Evolutionary conservation across 192 early-diverging fungal genomes (phyloP).

Genomic region (Ambispora gerdemannii): DNA sequence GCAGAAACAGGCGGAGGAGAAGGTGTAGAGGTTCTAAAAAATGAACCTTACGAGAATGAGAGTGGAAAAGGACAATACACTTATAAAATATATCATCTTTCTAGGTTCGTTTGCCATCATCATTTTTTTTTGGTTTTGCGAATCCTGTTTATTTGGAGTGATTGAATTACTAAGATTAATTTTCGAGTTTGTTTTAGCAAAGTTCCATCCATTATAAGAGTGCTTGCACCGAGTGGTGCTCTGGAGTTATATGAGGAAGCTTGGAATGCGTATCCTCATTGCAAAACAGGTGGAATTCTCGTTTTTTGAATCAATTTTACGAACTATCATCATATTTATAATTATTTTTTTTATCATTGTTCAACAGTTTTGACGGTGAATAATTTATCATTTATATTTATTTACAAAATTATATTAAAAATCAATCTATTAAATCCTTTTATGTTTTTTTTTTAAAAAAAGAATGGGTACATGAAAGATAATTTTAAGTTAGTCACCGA

Average conservation of each 20-base stretch:
- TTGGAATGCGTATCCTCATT: slow-evolving; percentile 80
- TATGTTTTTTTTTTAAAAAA: not conserved
- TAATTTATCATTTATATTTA: not conserved
- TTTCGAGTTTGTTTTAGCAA: slow-evolving; percentile 41
- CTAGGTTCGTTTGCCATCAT: slow-evolving; percentile 9
- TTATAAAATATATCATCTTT: slow-evolving; percentile 68
- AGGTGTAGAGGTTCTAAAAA: slow-evolving; percentile 73
- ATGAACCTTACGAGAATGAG: slow-evolving; percentile 75
- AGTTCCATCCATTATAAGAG: slow-evolving; percentile 59
- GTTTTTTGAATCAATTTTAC: not conserved
- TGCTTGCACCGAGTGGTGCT: slow-evolving; percentile 60
- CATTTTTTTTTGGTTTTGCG: too few species aligned
- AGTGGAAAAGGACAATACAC: slow-evolving; percentile 76
- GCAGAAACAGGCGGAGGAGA: slow-evolving; percentile 77
- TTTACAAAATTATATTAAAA: too few species aligned
- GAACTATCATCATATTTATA: not conserved
- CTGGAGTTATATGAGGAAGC: slow-evolving; percentile 75
- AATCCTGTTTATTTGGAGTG: not conserved
- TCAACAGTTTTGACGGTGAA: slow-evolving; percentile 23
- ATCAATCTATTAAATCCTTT: too few species aligned
- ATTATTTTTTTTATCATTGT: slow-evolving; percentile 23
- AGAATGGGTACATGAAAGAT: slow-evolving; percentile 69
- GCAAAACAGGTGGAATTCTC: slow-evolving; percentile 42
- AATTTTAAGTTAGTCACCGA: slow-evolving; percentile 71
- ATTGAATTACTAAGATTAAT: not conserved